Conservation (phyloP, 2,329 filamentous ascomycete genomes). For the Scedosporium apiospermum region DNA sequence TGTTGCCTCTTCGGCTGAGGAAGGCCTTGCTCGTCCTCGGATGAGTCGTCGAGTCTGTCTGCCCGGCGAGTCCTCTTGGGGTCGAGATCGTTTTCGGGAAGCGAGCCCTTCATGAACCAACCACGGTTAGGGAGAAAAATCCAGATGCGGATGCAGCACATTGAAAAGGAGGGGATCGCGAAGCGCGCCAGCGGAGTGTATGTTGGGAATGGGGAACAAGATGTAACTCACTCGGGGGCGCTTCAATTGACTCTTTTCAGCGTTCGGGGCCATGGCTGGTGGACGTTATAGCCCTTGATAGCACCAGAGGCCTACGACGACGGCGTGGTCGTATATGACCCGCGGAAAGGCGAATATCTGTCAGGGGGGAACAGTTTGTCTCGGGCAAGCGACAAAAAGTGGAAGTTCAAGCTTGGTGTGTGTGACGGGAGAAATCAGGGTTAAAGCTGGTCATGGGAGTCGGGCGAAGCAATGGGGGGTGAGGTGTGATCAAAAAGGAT, state of each 20-base stretch:
- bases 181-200: neutral
- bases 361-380: constrained; percentile 2
- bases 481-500: constrained; percentile 4
- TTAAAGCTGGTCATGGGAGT: neutral
- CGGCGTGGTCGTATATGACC: constrained; percentile 23
- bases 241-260: constrained; percentile 79
- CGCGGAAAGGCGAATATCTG: neutral
- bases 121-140: constrained; percentile 12
- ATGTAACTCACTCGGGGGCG: constrained; percentile 55
- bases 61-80: constrained; percentile 80
- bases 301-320: constrained; percentile 18
- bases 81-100: constrained; percentile 54
- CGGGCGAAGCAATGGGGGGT: neutral
- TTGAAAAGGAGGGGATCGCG: neutral
- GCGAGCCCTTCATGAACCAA: constrained; percentile 46
- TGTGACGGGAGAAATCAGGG: neutral
- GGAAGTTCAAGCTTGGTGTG: neutral
- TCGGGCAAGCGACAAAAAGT: neutral
- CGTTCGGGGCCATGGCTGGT: constrained; percentile 44
- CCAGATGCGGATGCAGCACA: constrained; percentile 7
- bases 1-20: constrained; percentile 51
- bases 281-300: neutral
- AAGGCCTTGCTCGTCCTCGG: constrained; percentile 13
- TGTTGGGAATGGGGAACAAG: constrained; percentile 8
- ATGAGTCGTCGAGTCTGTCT: constrained; percentile 53